Base-by-base conservation (phyloP, 495 filamentous ascomycete species). In the Tuber brumale region DNA sequence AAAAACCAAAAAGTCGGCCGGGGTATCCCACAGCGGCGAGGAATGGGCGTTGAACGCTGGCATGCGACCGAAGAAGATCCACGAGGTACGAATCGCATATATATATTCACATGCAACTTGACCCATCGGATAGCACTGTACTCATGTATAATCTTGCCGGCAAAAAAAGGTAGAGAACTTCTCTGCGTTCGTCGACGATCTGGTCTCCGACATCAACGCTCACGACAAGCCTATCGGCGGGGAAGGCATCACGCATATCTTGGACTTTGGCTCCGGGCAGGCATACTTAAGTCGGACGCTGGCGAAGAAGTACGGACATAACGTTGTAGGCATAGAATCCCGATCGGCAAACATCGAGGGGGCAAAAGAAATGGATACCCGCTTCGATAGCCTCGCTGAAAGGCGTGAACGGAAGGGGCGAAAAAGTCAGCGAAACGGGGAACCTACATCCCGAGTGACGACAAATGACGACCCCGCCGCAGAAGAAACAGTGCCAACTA, bases 221-320 rank as follows among this genome's bases (percentile, higher is more conserved):
- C 77, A 80, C 4, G 83, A 82, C 44, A 82, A 82, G n/a, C 80
- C 73, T 73, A 78, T 82, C n/a, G 27, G 27, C 51, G n/a, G 71
- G 74, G 37, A 70, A 48, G 81, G 86, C 35, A 90, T 97, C 72
- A 93, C 93, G 1, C 94, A 98, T 85, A 88, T 97, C 74, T 90
- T 97, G 72, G 95, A 99, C 84, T 97, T 97, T 84, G 95, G 95
- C 37, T 96, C 93, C 71, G 95, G 95, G 0, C 95, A 97, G 82
- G 97, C 95, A 80, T 99, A 99, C 82, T 89, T 99, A 2, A 94
- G 95, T 18, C 89, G 95, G 69, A 91, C 93, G 1, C 85, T 99
- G 69, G 95, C 95, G 18, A 92, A 90, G 77, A 94, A 94, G 0
- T 97, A 96, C 83, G 92, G 93, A 77, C 90, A 90, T 80, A 89